phyloP scores from a whole-genome alignment of 768 basidiomycete species.

The Boletus sp. region DNA sequence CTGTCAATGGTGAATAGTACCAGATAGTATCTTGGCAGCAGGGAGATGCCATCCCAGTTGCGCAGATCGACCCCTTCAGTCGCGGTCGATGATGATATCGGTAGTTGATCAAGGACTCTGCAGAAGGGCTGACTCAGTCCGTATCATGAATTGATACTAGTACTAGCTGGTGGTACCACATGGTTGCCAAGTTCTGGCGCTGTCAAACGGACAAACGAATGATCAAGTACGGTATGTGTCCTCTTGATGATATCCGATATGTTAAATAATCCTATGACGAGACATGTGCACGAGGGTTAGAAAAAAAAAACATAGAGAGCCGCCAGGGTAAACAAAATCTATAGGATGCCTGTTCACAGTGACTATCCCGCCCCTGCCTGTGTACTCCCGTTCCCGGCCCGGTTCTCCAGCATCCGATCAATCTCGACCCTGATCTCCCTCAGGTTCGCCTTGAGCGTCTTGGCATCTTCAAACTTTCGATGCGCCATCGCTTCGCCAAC shows the following conservation, averaged over 20 bases:
- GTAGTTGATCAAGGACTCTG: too few relatives aligned
- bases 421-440: slow-evolving; percentile 85
- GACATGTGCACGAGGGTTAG: background rate
- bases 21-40: background rate
- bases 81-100: background rate
- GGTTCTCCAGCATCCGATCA: slow-evolving; percentile 52
- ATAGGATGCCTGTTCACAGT: background rate
- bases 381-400: slow-evolving; percentile 12
- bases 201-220: too few relatives aligned
- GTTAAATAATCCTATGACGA: background rate
- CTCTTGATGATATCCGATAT: slow-evolving; percentile 3
- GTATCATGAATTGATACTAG: too few relatives aligned
- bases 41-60: background rate
- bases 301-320: background rate
- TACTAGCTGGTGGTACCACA: too few relatives aligned
- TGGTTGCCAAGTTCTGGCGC: too few relatives aligned
- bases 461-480: slow-evolving; percentile 94
- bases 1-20: background rate
- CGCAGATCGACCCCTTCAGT: background rate
- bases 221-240: too few relatives aligned
- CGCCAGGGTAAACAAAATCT: background rate
- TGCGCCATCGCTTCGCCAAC: slow-evolving; percentile 86
- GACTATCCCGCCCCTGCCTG: background rate
- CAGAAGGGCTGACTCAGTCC: too few relatives aligned
- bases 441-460: slow-evolving; percentile 74